Conservation (phyloP, 208 protist genomes). For the Borovskyia barvae region DNA sequence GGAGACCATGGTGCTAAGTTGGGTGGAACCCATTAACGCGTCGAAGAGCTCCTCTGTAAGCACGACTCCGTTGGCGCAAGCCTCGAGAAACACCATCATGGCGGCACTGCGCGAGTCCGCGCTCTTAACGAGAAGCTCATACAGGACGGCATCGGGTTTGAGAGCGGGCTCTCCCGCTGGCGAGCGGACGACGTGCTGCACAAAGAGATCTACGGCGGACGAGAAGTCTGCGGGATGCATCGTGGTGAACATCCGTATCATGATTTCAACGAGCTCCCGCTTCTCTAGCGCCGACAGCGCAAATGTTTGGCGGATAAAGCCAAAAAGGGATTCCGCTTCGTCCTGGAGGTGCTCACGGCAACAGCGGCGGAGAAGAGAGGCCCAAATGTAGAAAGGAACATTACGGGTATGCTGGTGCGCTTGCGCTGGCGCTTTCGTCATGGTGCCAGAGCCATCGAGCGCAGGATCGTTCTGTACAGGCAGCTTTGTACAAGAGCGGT, state of each 20-base stretch:
- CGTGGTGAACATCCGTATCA: conserved; percentile 88
- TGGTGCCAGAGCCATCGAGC: not conserved
- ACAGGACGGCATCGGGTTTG: conserved; percentile 40
- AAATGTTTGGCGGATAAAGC: conserved; percentile 75
- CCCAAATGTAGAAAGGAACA: conserved; percentile 81
- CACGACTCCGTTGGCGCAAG: conserved; percentile 62
- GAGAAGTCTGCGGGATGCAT: conserved; percentile 66
- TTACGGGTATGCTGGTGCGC: conserved; percentile 13
- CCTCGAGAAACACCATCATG: conserved; percentile 88
- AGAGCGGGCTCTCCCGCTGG: conserved; percentile 54
- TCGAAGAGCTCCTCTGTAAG: conserved; percentile 70
- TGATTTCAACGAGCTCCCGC: conserved; percentile 82
- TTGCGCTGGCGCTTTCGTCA: not conserved
- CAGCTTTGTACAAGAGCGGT: conserved; percentile 1
- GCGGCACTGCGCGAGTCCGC: conserved; percentile 77
- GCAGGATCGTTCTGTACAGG: not conserved
- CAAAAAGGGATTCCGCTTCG: conserved; percentile 74
- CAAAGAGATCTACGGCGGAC: conserved; percentile 60
- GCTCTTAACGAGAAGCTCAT: conserved; percentile 66
- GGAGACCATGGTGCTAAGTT: conserved; percentile 38
- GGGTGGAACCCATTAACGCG: conserved; percentile 42
- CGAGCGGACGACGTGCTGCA: conserved; percentile 61
- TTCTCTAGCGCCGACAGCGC: conserved; percentile 41
- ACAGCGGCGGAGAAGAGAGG: conserved; percentile 76
- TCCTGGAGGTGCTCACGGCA: conserved; percentile 69